A percentile compares a stretch with the other conserved stretches of the same genome.
Conservation (phyloP, 2,329 filamentous ascomycete genomes). For the Calonectria leucothoes region DNA sequence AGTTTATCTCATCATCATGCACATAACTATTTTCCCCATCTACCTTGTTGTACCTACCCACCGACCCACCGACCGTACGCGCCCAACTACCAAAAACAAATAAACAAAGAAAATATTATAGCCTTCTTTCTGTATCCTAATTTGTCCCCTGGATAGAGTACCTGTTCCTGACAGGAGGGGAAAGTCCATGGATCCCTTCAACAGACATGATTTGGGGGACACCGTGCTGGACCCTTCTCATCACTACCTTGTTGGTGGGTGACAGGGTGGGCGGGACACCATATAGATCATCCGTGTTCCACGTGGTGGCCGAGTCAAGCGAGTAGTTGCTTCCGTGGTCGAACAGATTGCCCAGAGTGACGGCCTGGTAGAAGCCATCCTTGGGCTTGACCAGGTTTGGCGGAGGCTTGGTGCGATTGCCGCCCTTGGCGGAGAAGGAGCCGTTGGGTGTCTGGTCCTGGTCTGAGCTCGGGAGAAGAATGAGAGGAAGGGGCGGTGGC, state of each 20-base stretch:
- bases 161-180: background rate
- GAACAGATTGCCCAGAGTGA: background rate
- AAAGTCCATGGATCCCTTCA: background rate
- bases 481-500: background rate
- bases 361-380: background rate
- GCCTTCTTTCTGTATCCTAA: background rate
- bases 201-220: background rate
- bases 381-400: background rate
- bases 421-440: background rate
- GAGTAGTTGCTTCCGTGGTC: background rate
- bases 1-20: background rate
- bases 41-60: no score
- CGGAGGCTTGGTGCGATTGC: background rate
- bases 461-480: background rate
- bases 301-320: background rate
- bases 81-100: background rate
- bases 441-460: background rate
- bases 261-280: background rate
- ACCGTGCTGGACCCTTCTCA: background rate
- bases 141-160: background rate
- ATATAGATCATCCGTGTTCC: background rate
- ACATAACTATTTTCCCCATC: background rate
- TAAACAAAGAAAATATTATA: no score
- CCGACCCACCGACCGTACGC: background rate
- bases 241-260: background rate